Conservation (phyloP, 768 basidiomycete genomes). For the Pholiota microspora region DNA sequence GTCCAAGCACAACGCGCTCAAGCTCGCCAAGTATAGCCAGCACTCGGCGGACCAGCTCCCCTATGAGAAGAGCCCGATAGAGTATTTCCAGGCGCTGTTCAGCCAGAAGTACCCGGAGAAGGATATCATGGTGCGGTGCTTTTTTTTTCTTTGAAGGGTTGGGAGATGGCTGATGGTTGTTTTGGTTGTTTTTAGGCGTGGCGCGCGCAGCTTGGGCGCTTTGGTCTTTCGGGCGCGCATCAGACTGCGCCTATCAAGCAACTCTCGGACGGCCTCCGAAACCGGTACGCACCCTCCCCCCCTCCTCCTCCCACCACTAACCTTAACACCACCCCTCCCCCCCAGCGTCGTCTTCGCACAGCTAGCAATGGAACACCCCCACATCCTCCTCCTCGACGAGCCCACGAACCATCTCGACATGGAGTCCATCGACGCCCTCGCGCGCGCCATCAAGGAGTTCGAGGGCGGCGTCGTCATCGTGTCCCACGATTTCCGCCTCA, state of each 20-base stretch:
- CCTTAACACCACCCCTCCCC: slow-evolving; percentile 11
- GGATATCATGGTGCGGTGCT: slow-evolving; percentile 58
- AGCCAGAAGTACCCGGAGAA: slow-evolving; percentile 87
- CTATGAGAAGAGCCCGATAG: slow-evolving; percentile 86
- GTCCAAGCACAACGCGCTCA: slow-evolving; percentile 85
- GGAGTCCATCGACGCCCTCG: slow-evolving; percentile 96
- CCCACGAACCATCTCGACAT: slow-evolving; percentile 98
- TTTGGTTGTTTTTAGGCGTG: slow-evolving; percentile 58
- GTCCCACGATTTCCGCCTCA: slow-evolving; percentile 98
- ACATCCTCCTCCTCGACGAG: slow-evolving; percentile 90
- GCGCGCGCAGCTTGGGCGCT: slow-evolving; percentile 92
- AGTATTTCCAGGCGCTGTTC: slow-evolving; percentile 89
- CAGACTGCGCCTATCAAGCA: slow-evolving; percentile 94
- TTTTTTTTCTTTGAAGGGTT: neutral
- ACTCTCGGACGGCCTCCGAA: slow-evolving; percentile 92
- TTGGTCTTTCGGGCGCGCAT: slow-evolving; percentile 92
- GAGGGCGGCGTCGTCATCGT: slow-evolving; percentile 99
- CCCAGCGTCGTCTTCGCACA: slow-evolving; percentile 91
- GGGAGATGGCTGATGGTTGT: neutral
- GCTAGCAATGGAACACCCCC: slow-evolving; percentile 96
- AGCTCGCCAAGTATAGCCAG: slow-evolving; percentile 98
- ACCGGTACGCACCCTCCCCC: slow-evolving; percentile 58
- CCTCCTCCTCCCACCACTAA: neutral
- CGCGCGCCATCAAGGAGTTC: slow-evolving; percentile 93
- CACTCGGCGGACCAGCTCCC: slow-evolving; percentile 98